Evolutionary conservation across 768 basidiomycete species (phyloP).

Genomic region (Daedalea quercina): DNA sequence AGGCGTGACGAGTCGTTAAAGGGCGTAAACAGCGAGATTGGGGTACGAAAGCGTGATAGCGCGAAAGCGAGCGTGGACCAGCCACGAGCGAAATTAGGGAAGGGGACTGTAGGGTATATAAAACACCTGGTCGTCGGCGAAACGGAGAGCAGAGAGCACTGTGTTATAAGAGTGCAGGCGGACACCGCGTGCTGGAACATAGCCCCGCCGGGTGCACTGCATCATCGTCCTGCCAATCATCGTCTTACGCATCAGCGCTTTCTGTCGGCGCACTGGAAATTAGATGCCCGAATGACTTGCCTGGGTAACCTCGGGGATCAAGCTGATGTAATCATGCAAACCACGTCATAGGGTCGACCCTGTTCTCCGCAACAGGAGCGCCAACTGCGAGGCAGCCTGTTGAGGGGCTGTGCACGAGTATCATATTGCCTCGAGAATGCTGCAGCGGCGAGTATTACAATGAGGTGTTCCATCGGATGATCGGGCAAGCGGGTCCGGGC

Average conservation of each 20-base stretch:
- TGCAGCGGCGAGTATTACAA: too few relatives aligned
- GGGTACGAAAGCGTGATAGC: neutral
- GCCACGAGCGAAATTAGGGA: conserved; percentile 3
- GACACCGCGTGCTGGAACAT: neutral
- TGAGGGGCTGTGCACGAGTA: too few relatives aligned
- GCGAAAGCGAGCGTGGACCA: conserved; percentile 6
- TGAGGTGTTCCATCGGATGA: too few relatives aligned
- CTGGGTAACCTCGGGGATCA: neutral
- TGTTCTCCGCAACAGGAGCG: too few relatives aligned
- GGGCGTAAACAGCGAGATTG: neutral
- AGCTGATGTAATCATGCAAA: conserved; percentile 2
- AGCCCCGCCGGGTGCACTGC: neutral
- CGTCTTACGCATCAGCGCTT: neutral
- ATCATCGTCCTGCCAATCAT: conserved; percentile 4
- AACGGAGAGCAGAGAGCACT: neutral
- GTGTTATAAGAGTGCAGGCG: neutral
- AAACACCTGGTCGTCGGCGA: conserved; percentile 10
- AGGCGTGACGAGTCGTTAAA: neutral
- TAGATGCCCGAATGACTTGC: too few relatives aligned
- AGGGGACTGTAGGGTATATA: conserved; percentile 1
- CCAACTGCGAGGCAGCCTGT: too few relatives aligned
- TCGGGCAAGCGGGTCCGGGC: too few relatives aligned
- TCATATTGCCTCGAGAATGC: too few relatives aligned
- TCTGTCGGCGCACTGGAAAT: neutral
- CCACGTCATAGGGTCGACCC: too few relatives aligned